Evolutionary conservation across 2,329 filamentous ascomycete genomes (phyloP).

Genomic region (Elsinoe necatrix): DNA sequence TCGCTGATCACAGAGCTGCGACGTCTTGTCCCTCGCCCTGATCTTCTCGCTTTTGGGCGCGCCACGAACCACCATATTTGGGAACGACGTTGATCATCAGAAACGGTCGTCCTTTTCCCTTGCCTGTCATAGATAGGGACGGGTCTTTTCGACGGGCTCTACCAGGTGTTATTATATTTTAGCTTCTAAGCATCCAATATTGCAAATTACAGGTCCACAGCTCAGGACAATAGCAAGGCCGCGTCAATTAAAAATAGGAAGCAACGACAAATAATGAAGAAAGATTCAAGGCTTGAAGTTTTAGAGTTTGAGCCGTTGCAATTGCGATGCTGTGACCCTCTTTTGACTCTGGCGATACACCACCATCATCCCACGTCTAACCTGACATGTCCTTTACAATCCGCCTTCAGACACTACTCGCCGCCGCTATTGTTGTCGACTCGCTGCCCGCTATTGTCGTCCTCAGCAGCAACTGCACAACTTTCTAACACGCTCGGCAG

Average conservation of each 20-base stretch:
- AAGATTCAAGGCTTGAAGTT: background rate
- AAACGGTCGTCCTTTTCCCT: slow-evolving; percentile 1
- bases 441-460: background rate
- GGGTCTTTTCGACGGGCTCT: background rate
- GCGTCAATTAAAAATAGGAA: background rate
- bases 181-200: background rate
- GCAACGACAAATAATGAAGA: background rate
- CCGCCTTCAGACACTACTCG: background rate
- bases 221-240: background rate
- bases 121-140: background rate
- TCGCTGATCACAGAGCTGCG: background rate
- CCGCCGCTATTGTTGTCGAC: background rate
- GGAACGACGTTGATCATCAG: slow-evolving; percentile 12
- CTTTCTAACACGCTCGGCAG: background rate
- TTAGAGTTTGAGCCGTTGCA: slow-evolving; percentile 8
- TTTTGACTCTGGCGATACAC: background rate
- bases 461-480: background rate
- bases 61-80: slow-evolving; percentile 6
- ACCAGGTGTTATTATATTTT: background rate
- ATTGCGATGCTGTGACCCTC: slow-evolving; percentile 3
- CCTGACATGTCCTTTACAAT: background rate
- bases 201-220: background rate
- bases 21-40: background rate
- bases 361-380: slow-evolving; percentile 8
- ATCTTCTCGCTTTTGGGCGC: background rate